Evolutionary conservation across 2,329 filamentous ascomycete species (phyloP).

Genomic region (Penicillium sp.): DNA sequence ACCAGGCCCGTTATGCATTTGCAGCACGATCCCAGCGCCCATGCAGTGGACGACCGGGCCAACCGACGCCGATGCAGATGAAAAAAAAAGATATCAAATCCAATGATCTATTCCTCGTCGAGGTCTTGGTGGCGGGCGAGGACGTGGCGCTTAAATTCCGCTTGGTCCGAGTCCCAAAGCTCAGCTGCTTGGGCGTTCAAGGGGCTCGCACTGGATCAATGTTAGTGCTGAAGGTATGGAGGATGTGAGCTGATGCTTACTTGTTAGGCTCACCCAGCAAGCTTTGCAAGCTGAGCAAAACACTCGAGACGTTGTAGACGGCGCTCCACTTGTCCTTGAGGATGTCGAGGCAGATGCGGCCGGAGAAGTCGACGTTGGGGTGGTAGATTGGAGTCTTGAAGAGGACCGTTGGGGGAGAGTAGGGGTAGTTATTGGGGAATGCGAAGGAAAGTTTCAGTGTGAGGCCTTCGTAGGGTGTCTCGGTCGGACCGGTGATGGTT

Average conservation of each 20-base stretch:
- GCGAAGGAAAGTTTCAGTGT: conserved; percentile 88
- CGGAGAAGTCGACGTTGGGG: conserved; percentile 96
- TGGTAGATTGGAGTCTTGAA: conserved; percentile 99
- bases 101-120: conserved; percentile 42
- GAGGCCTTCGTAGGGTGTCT: conserved; percentile 85
- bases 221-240: neutral
- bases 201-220: conserved; percentile 69
- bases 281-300: conserved; percentile 90
- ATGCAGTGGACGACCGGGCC: conserved; percentile 2
- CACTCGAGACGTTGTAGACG: conserved; percentile 92
- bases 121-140: conserved; percentile 61
- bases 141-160: conserved; percentile 80
- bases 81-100: conserved; percentile 1
- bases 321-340: conserved; percentile 99
- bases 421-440: conserved; percentile 92
- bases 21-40: conserved; percentile 9
- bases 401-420: conserved; percentile 82
- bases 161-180: conserved; percentile 85
- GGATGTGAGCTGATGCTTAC: conserved; percentile 53
- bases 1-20: conserved; percentile 23
- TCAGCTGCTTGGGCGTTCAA: conserved; percentile 95
- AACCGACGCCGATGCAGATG: conserved; percentile 19
- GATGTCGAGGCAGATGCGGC: conserved; percentile 95
- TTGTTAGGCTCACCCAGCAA: conserved; percentile 97
- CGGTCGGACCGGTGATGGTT: conserved; percentile 85